These are phyloP conservation scores for Tricholoma flavovirens DNA, from an alignment of 768 basidiomycete genomes.

Conservation along the genomic window DNA sequence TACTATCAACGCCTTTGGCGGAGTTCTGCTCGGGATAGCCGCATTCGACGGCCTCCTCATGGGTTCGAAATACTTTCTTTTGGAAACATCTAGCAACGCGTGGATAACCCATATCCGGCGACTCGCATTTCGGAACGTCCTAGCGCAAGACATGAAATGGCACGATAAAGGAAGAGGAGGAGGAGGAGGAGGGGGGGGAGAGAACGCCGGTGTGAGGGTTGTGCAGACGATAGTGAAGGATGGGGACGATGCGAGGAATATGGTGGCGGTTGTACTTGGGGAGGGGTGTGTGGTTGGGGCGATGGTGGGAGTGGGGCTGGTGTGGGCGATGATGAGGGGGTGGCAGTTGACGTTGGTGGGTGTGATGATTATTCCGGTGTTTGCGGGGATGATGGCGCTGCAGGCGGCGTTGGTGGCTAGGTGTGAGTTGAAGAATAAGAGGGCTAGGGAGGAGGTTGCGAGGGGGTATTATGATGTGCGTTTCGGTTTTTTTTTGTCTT, in stretches of 20 bases:
- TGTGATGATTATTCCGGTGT: slow-evolving; percentile 74
- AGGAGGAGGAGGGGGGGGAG: too few species aligned
- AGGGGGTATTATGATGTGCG: slow-evolving; percentile 82
- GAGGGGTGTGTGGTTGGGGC: slow-evolving; percentile 68
- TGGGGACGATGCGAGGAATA: slow-evolving; percentile 78
- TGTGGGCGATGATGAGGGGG: slow-evolving; percentile 84
- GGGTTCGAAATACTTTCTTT: slow-evolving; percentile 72
- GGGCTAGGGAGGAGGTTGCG: slow-evolving; percentile 79
- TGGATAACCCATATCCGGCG: too few species aligned
- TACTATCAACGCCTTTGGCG: slow-evolving; percentile 65
- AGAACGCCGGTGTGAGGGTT: slow-evolving; percentile 54
- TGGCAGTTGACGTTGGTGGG: slow-evolving; percentile 95
- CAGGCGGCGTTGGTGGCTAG: slow-evolving; percentile 65
- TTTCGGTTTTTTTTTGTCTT: too few species aligned
- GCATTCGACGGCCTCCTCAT: slow-evolving; percentile 70
- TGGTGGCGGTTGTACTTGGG: slow-evolving; percentile 67
- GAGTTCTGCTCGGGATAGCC: slow-evolving; percentile 67
- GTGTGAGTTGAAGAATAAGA: slow-evolving; percentile 77
- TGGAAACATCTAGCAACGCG: slow-evolving; percentile 65
- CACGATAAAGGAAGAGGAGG: slow-evolving; percentile 80
- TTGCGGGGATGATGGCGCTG: slow-evolving; percentile 57
- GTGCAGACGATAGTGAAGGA: slow-evolving; percentile 82
- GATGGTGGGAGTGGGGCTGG: slow-evolving; percentile 79
- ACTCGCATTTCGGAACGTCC: too few species aligned
- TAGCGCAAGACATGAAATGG: slow-evolving; percentile 35